Evolutionary conservation across 2,329 filamentous ascomycete species (phyloP).

Genomic region (Trichoderma sp.): DNA sequence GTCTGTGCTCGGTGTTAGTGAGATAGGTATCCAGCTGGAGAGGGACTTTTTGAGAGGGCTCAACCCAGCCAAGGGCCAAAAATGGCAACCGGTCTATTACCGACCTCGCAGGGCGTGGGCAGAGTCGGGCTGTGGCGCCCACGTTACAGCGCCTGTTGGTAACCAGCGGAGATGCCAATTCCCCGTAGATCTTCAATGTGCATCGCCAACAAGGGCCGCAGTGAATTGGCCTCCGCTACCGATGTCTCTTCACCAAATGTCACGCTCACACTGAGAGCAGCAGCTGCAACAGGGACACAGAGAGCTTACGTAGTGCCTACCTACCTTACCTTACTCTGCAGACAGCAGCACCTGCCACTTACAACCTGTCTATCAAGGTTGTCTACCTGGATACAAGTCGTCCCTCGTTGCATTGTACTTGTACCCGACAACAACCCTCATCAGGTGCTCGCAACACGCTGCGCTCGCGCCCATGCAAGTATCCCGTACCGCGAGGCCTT

Average conservation of each 20-base stretch:
- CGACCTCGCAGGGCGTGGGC: neutral
- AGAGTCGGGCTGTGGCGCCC: no score
- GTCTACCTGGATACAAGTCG: neutral
- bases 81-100: neutral
- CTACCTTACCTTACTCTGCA: no score
- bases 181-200: no score
- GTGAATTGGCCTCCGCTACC: no score
- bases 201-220: no score
- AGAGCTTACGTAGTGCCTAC: no score
- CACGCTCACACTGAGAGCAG: no score
- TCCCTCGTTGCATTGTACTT: neutral
- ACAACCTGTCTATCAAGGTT: neutral
- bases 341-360: no score
- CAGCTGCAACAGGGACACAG: no score
- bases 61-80: neutral
- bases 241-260: no score
- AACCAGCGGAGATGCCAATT: no score
- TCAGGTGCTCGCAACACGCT: neutral
- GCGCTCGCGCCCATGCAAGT: neutral
- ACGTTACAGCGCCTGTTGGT: neutral
- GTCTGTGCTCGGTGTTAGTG: neutral
- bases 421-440: neutral
- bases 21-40: slow-evolving; percentile 5
- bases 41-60: slow-evolving; percentile 19
- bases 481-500: neutral